Conservation (phyloP, 164 flowering plant species). For the Aristolochia californica region DNA sequence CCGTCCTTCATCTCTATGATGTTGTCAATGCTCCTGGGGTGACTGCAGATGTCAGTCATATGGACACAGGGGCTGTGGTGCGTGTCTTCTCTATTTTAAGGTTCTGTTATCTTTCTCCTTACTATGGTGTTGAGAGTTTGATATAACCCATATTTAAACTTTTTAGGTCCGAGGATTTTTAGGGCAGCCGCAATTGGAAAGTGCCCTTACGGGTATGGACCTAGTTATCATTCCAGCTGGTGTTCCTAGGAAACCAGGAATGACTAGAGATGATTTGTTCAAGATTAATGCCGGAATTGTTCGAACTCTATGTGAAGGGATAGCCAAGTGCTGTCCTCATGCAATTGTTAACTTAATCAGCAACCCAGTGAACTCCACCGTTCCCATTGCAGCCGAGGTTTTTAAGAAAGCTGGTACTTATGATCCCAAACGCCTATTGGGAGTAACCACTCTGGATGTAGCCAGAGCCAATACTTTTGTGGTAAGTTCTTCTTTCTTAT, state of each 20-base stretch:
- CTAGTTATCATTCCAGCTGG: conserved; percentile 97
- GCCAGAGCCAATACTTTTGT: conserved; percentile 86
- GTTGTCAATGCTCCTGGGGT: conserved; percentile 92
- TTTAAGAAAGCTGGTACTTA: conserved; percentile 72
- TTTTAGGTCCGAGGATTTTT: conserved; percentile 89
- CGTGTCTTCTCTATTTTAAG: conserved; percentile 1
- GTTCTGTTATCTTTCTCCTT: not conserved
- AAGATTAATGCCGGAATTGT: conserved; percentile 98
- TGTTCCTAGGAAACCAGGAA: conserved; percentile 96
- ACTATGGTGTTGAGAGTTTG: not conserved
- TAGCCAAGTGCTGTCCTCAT: conserved; percentile 73
- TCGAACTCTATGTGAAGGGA: conserved; percentile 81
- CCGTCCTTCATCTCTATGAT: conserved; percentile 92
- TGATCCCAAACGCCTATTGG: conserved; percentile 61
- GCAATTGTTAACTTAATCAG: conserved; percentile 70
- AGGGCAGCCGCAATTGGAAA: conserved; percentile 72
- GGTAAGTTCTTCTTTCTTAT: conserved; percentile 27
- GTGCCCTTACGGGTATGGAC: conserved; percentile 90
- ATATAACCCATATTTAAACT: not conserved
- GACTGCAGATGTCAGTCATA: conserved; percentile 92
- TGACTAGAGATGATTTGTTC: conserved; percentile 97
- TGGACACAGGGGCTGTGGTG: conserved; percentile 98
- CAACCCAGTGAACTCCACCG: conserved; percentile 79
- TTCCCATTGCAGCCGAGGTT: conserved; percentile 79
- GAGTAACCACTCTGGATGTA: conserved; percentile 76